Base-by-base conservation (phyloP, 345 rosid species). In the Boechera stricta region DNA sequence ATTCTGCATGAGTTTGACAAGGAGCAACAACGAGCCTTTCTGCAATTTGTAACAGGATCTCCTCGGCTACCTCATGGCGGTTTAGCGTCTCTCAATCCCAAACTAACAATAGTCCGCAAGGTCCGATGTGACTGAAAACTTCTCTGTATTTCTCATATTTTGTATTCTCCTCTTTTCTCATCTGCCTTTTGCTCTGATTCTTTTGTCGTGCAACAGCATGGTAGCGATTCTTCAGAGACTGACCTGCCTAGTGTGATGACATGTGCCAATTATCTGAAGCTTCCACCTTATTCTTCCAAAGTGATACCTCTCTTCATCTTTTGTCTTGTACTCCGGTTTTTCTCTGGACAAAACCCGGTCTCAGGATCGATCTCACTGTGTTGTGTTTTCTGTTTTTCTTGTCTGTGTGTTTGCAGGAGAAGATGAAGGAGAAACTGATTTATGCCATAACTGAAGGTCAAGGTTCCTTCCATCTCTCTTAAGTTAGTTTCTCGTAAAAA, bases 221-320 rank as follows among this genome's bases (percentile, higher is more conserved):
- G 89, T 58, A 83, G 90, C 84, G 86, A 82, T 65, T 80, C 80
- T 51, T 89, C 84, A 1, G 95, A 94, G 77, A 80, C 81, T 2
- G 98, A 92, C 84, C 81, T 94, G 58, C 98, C 97, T 38, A 92
- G 98, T 45, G 98, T 94, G 82, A 94, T 92, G 98, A 94, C 98
- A 41, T 92, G 97, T 70, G 98, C 97, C 70, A 94, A 94, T 84
- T 94, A 94, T 75, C 87, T 94, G 76, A 94, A 94, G 87, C 84
- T 94, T 69, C 98, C 98, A 2, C 91, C 97, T 59, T 94, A 92
- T 78, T 85, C 97, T 68, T 86, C 97, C 44, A 94, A 94, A 77
- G 98, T 92, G 82, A 84, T 39, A 26, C 52, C 56, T 44, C 82
- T 5, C 49, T 68, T 48, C 24, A 16, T 72, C n/a, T 36, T 32